These are phyloP conservation scores for Boletus fagicola DNA, from an alignment of 768 basidiomycete genomes.

Conservation along the genomic window DNA sequence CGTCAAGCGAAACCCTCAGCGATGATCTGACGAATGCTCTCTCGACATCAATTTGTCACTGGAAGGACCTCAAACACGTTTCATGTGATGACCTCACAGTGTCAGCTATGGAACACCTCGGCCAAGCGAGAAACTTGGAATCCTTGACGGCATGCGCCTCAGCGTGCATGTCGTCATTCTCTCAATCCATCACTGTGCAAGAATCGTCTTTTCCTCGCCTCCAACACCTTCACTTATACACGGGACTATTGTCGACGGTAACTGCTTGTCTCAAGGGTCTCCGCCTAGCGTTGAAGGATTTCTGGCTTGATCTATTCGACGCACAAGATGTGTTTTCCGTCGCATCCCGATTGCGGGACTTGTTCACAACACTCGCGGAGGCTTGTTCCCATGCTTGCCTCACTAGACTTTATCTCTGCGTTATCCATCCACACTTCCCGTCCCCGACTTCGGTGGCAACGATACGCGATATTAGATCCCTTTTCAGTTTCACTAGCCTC, in stretches of 20 bases:
- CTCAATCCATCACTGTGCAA: not conserved
- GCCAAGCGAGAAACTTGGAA: conserved; percentile 9
- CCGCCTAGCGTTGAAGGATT: conserved; percentile 14
- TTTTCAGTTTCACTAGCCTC: conserved; percentile 15
- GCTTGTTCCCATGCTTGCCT: conserved; percentile 17
- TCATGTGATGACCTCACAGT: conserved; percentile 23
- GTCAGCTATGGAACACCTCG: conserved; percentile 20
- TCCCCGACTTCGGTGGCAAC: not conserved
- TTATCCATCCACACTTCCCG: conserved; percentile 14
- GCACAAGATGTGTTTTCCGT: conserved; percentile 10
- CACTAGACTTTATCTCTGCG: conserved; percentile 10
- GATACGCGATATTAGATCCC: conserved; percentile 14
- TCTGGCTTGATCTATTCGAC: conserved; percentile 24
- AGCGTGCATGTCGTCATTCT: conserved; percentile 8
- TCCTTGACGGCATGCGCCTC: conserved; percentile 19
- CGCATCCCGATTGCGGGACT: conserved; percentile 6
- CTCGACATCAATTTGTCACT: conserved; percentile 19
- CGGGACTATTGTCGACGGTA: conserved; percentile 10
- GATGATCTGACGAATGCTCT: conserved; percentile 14
- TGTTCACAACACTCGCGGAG: conserved; percentile 10
- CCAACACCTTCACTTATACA: conserved; percentile 21
- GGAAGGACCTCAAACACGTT: conserved; percentile 18
- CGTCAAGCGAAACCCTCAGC: conserved; percentile 4
- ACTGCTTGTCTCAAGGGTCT: conserved; percentile 9
- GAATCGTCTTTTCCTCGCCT: conserved; percentile 10